Base-by-base conservation (phyloP, 306 rosid species). In the Lathyrus sativus region DNA sequence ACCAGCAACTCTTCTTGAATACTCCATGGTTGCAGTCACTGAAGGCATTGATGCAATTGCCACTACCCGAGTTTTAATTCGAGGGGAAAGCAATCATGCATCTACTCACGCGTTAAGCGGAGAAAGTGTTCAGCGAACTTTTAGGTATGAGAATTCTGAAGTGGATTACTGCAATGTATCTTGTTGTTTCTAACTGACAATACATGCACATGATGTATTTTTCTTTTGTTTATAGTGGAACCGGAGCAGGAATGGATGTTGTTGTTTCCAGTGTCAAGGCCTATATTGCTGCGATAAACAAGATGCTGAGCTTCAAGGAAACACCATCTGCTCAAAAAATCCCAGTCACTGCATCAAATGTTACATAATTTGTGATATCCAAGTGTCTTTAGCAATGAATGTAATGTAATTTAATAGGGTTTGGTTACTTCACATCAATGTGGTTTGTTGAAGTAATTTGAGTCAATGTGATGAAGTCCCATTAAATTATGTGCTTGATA, bases 11-110 rank as follows among this genome's bases (percentile, higher is more conserved):
- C 99, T 95, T 72, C 85, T 91, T 8, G 99, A 95, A 81, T 95
- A 95, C 82, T 95, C 97, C 0, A 68, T 95, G 91, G 84, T 2
- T 77, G 87, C 88, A 6, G 97, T 91, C 33, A 95, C 99, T 1
- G 97, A 91, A 85, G 99, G 99, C 76, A 95, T 91, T 38, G 99
- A 95, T 78, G 96, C 99, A 69, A 95, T 95, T 77, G 99, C 97
- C 43, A 80, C 95, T 48, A 95, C 99, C 53, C 88, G 96, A 26
- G 96, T 95, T 60, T 50, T 83, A 61, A 95, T 95, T 33, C 86
- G 89, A 13, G 88, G 81, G 48, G 90, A 87, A 12, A 72, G 64
- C 9, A 73, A 38, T 45, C 74, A 37, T 3, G 29, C 75, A 29
- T 33, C 88, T 37, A 87, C 88, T 39, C 74, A 76, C 55, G 89